Base-by-base conservation (phyloP, 805 yeast species). In the Phaffomyces antillensis region DNA sequence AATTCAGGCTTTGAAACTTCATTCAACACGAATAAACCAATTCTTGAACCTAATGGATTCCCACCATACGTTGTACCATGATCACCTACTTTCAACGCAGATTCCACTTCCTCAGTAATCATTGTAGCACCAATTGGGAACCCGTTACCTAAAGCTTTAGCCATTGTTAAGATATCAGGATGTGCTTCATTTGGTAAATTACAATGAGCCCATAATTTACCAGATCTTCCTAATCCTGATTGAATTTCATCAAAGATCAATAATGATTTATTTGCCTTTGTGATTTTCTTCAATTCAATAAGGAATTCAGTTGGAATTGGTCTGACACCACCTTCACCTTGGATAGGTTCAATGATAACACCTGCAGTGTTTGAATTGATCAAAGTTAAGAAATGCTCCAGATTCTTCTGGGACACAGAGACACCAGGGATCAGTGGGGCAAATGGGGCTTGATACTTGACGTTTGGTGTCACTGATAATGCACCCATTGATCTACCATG, bases 41-140 rank as follows among this genome's bases (percentile, higher is more conserved):
- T 77, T 50, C 90, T 78, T 32, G 91, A 74, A 6, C 89, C 98
- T 51, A 93, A 70, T 44, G 98, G 98, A 64, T 93, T 93, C 45
- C 99, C 99, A 51, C 99, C 98, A 61, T 84, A 91, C 0, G 99
- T 91, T 3, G 98, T 91, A 45, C 99, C 99, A 62, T 91, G 99
- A 61, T 93, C 99, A 46, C 99, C 99, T 20, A 87, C 91, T 46
- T 79, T 72, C 53, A 93, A 68, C 2, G 71, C 77, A 11, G 70
- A 63, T 59, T 89, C 95, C 24, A 93, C 84, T 41, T 77, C 73
- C 52, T 87, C 93, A 44, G 86, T 78, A 46, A 91, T 80, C 76
- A 93, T 76, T 2, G 96, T 86, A 6, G 97, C 99, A 44, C 95
- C 96, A 54, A 93, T 83, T 30, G 99, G 99, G 71, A 78, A 87